Conservation (phyloP, 2,329 filamentous ascomycete genomes). For the Geoglossum cookeanum region DNA sequence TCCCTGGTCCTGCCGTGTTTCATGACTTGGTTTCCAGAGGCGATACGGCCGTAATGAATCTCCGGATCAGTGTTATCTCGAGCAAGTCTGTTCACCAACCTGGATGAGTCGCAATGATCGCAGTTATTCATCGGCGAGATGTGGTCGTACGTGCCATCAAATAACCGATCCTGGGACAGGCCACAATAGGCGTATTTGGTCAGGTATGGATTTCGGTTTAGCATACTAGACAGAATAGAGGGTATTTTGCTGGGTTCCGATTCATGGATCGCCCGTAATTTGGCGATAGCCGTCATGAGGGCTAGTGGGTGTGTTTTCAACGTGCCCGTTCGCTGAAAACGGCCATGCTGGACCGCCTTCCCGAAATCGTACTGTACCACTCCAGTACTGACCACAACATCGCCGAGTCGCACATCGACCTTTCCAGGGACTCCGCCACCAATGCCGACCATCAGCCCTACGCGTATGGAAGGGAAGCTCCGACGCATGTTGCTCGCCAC, state of each 20-base stretch:
- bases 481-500: slow-evolving; percentile 17
- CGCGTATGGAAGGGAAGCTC: slow-evolving; percentile 13
- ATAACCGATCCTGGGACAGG: not conserved
- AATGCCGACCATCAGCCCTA: not conserved
- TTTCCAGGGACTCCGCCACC: not conserved
- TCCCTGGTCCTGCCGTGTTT: not conserved
- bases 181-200: not conserved
- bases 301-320: too few species aligned
- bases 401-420: not conserved
- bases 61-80: not conserved
- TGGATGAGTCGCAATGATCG: too few species aligned
- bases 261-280: too few species aligned
- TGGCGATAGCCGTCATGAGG: too few species aligned
- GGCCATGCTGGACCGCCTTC: not conserved
- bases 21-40: not conserved
- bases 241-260: too few species aligned
- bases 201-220: not conserved
- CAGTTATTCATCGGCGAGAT: too few species aligned
- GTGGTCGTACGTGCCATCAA: not conserved
- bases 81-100: not conserved
- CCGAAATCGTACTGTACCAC: not conserved
- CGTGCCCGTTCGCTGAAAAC: not conserved
- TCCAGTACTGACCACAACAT: not conserved
- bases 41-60: not conserved
- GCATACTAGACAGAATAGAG: not conserved